Conservation (phyloP, 768 basidiomycete genomes). For the Rhizopogon sp. region DNA sequence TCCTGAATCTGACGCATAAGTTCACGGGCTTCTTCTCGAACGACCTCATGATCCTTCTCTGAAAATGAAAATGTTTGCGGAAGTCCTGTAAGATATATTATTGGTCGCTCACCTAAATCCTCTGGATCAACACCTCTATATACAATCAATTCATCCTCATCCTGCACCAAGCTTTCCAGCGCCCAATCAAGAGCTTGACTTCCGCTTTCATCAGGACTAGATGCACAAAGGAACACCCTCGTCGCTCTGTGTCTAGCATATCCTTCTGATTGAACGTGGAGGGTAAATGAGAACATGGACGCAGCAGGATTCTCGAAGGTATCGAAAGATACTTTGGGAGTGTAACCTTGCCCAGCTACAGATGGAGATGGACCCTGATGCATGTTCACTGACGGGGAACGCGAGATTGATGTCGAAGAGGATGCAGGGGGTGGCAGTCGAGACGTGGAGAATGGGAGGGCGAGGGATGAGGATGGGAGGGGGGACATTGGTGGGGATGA, state of each 20-base stretch:
- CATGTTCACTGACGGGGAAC: slow-evolving; percentile 4
- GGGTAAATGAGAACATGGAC: slow-evolving; percentile 84
- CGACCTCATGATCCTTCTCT: slow-evolving; percentile 73
- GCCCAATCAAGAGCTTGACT: slow-evolving; percentile 88
- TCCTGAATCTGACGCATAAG: slow-evolving; percentile 78
- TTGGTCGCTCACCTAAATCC: slow-evolving; percentile 54
- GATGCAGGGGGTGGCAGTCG: slow-evolving; percentile 12
- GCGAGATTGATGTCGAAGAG: slow-evolving; percentile 16
- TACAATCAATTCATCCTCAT: slow-evolving; percentile 90
- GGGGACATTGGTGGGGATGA: slow-evolving; percentile 8
- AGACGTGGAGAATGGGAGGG: slow-evolving; percentile 15
- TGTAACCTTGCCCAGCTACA: slow-evolving; percentile 27
- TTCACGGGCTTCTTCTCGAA: slow-evolving; percentile 82
- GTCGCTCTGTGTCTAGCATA: slow-evolving; percentile 74
- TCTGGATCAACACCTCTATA: slow-evolving; percentile 89
- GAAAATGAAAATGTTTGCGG: background rate
- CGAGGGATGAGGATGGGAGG: slow-evolving; percentile 14
- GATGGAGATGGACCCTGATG: slow-evolving; percentile 11
- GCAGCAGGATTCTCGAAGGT: slow-evolving; percentile 80
- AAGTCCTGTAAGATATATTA: background rate
- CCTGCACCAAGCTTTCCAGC: slow-evolving; percentile 78
- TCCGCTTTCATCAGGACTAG: slow-evolving; percentile 86
- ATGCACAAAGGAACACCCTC: slow-evolving; percentile 85
- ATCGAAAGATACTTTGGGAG: slow-evolving; percentile 68
- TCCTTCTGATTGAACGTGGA: slow-evolving; percentile 79